Base-by-base conservation (phyloP, 2,329 filamentous ascomycete species). In the Aspergillus novoparasiticus region DNA sequence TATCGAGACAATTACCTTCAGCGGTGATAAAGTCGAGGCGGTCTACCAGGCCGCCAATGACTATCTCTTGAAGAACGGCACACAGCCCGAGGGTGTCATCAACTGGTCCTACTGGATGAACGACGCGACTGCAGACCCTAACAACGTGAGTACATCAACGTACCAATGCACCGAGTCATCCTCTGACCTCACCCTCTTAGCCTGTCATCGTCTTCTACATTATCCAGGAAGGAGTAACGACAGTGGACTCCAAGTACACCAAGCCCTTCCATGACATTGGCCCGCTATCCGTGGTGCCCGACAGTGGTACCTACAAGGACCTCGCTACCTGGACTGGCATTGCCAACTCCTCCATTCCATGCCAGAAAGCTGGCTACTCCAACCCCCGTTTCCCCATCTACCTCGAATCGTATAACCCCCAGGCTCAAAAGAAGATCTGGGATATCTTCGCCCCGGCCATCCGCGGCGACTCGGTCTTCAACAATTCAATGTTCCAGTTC, bases 401-500 rank as follows among this genome's bases (percentile, higher is more conserved):
- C 57, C 70, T 84, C 4, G 59, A 78, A 53, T 45, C 65, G 1
- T 83, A 80, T 75, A 75, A 83, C 41, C 56, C 75, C 32, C 60
- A 72, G 0, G 77, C 80, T 1, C 75, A 79, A 59, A 72, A 71
- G 58, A 68, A 71, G 26, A 76, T 75, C 4, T 83, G 78, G 57
- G 73, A 79, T 4, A 58, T 78, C 10, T 82, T 78, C 64, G 72
- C 76, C 0, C 64, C 74, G 0, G 71, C 72, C 1, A 70, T 78
- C n/a, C 69, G 71, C 1, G 66, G 70, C 3, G 66, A 67, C 16
- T 75, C 78, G 0, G 68, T 67, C 0, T 76, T 79, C 50, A 77
- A 76, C 57, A 68, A 76, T 65, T 80, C 80, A 1, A 74, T 86
- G 51, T 83, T 86, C 74, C 82, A 86, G 80, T 84, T 87, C 59